These are phyloP conservation scores for Puccinia sorghi DNA, from an alignment of 1,284 basidiomycete species.

Conservation along the genomic window DNA sequence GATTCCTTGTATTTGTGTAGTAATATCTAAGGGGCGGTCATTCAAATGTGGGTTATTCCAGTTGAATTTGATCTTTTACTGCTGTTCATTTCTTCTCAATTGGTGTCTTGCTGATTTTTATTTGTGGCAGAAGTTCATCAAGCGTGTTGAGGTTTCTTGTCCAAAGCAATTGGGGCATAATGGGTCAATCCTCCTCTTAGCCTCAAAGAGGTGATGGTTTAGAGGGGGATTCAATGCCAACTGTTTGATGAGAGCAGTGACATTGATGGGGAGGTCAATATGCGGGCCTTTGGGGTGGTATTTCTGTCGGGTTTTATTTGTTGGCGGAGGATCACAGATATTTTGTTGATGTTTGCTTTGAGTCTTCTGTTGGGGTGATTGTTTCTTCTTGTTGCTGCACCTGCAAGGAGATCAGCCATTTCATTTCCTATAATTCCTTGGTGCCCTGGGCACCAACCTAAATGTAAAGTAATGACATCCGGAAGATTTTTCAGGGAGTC, in stretches of 20 bases:
- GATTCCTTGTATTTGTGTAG: no score
- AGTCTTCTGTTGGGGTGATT: not conserved
- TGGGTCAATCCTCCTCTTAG: not conserved
- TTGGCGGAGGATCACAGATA: no score
- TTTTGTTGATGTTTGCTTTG: not conserved
- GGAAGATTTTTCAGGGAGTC: not conserved
- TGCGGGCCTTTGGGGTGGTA: no score
- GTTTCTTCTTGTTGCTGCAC: not conserved
- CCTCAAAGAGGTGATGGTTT: not conserved
- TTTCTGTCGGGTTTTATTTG: no score
- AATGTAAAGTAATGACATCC: not conserved
- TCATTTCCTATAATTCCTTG: not conserved
- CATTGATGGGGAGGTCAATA: not conserved
- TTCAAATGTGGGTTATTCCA: no score
- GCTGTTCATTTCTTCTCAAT: no score
- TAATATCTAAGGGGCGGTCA: no score
- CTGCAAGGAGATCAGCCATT: not conserved
- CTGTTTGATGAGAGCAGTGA: not conserved
- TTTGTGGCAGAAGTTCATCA: not conserved
- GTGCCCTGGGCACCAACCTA: constrained; percentile 5
- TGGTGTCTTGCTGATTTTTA: no score
- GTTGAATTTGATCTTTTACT: no score
- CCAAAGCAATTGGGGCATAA: not conserved
- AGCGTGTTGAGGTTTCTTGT: not conserved
- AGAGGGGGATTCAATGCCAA: not conserved